phyloP scores from a whole-genome alignment of 2,329 filamentous ascomycete genomes.

The Coniella lustricola region DNA sequence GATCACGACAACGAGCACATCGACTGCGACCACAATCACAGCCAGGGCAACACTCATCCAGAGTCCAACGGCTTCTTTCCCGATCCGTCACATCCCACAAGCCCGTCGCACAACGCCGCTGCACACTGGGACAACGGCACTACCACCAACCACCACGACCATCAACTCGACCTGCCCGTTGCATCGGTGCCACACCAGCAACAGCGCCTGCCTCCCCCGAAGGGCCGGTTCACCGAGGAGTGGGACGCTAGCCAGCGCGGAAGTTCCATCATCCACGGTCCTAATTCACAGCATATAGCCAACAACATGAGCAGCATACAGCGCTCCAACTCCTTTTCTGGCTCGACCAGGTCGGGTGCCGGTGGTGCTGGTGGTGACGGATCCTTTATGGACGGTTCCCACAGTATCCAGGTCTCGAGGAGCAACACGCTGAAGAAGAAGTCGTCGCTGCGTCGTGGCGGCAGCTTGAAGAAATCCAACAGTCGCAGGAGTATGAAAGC shows the following conservation, averaged over 20 bases:
- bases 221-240: constrained; percentile 58
- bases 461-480: constrained; percentile 69
- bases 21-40: no score
- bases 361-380: constrained; percentile 20
- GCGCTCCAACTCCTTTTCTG: constrained; percentile 55
- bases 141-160: background rate
- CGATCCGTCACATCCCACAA: no score
- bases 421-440: constrained; percentile 85
- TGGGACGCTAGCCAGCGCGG: constrained; percentile 64
- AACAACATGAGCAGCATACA: constrained; percentile 36
- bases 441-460: constrained; percentile 64
- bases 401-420: constrained; percentile 34
- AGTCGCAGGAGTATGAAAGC: constrained; percentile 78
- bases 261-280: constrained; percentile 55
- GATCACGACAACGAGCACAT: no score
- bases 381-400: constrained; percentile 21
- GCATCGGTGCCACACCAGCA: no score
- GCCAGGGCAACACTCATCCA: no score
- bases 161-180: constrained; percentile 18
- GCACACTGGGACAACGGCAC: no score
- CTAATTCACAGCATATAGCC: constrained; percentile 14
- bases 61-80: no score
- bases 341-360: constrained; percentile 40
- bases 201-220: constrained; percentile 22
- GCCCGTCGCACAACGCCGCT: no score